phyloP scores from a whole-genome alignment of 441 rosid genomes.

The Sinapis alba region DNA sequence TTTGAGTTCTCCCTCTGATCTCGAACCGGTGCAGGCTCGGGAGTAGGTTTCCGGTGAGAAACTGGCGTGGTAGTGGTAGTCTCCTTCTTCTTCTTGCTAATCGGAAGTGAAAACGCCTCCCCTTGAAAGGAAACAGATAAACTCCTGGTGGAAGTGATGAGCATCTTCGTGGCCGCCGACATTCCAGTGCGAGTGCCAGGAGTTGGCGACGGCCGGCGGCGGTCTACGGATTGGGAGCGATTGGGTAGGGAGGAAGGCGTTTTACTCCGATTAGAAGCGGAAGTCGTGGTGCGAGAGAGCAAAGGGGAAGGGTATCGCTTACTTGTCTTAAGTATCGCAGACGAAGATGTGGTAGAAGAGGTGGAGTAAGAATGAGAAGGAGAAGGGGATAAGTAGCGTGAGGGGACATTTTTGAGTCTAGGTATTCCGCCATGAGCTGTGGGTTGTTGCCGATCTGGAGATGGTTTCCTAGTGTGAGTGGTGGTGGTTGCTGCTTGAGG shows the following conservation, averaged over 20 bases:
- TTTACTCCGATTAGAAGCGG: slow-evolving; percentile 33
- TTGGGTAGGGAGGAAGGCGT: slow-evolving; percentile 45
- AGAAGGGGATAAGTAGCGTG: slow-evolving; percentile 85
- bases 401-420: slow-evolving; percentile 63
- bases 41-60: slow-evolving; percentile 49
- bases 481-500: slow-evolving; percentile 52
- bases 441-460: slow-evolving; percentile 31
- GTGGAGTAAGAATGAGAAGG: slow-evolving; percentile 35
- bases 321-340: slow-evolving; percentile 30
- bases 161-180: slow-evolving; percentile 58
- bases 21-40: slow-evolving; percentile 60
- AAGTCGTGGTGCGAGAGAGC: slow-evolving; percentile 50
- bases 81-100: slow-evolving; percentile 59
- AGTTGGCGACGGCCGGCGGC: slow-evolving; percentile 41
- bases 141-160: slow-evolving; percentile 66
- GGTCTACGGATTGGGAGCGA: slow-evolving; percentile 65
- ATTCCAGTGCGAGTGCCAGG: slow-evolving; percentile 39
- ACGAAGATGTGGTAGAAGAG: slow-evolving; percentile 36
- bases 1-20: slow-evolving; percentile 66
- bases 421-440: slow-evolving; percentile 44
- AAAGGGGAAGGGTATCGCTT: slow-evolving; percentile 55
- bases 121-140: slow-evolving; percentile 78
- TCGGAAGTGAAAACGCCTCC: slow-evolving; percentile 68
- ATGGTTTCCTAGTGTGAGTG: slow-evolving; percentile 22
- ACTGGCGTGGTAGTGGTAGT: slow-evolving; percentile 22